Base-by-base conservation (phyloP, 257 asterid species). In the Ajuga chamaepitys region DNA sequence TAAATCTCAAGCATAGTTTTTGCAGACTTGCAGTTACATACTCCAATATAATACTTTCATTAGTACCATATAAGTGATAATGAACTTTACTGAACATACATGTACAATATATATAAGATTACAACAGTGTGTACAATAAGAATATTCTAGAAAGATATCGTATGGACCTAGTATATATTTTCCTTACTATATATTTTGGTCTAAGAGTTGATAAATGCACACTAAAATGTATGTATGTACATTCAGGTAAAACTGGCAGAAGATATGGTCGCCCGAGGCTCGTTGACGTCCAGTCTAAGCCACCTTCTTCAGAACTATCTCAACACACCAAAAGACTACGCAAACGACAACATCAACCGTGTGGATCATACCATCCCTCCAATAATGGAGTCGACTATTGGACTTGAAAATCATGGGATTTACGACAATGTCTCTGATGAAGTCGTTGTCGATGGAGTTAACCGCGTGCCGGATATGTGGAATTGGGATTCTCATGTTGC, bases 171-270 rank as follows among this genome's bases (percentile, higher is more conserved):
- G n/a, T n/a, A n/a, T n/a, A n/a, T n/a, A n/a, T n/a, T n/a, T n/a
- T n/a, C n/a, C n/a, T n/a, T n/a, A n/a, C n/a, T n/a, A n/a, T n/a
- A n/a, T n/a, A n/a, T n/a, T n/a, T n/a, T n/a, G n/a, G n/a, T 60
- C 47, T 61, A 16, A 50, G 37, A 30, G 37, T 30, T 4, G 37
- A 8, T 4, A 30, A 30, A 5, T 3, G 37, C 37, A 30, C 37
- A 4, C 37, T 30, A 8, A 30, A 28, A 35, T 8, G 7, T n/a
- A 8, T 6, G 6, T 4, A 17, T 32, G 4, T 14, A 4, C 14
- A 22, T 11, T 17, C 74, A 90, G 96, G 98, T 92, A 80, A 92
- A 87, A 71, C 82, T 89, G 74, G 98, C 96, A 0, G 95, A 92
- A 72, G 98, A 87, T 20, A 77, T 81, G 93, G 89, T 89, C 11